Conservation (phyloP, 129 eudicot genomes). For the Chrysanthemum seticuspe region DNA sequence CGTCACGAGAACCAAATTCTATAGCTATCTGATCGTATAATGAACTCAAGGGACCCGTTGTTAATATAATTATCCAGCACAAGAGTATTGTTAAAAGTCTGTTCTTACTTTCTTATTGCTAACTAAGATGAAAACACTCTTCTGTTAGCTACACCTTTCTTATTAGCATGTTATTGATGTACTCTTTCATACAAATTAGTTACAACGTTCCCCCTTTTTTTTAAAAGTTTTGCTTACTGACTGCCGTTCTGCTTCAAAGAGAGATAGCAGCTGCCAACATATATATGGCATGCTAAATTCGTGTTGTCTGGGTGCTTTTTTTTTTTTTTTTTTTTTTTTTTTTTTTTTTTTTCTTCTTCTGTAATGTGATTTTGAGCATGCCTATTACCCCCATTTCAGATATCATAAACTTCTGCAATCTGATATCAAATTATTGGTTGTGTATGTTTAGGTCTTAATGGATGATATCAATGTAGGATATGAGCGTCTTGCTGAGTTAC, state of each 20-base stretch:
- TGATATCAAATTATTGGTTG: not conserved
- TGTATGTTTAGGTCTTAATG: conserved; percentile 64
- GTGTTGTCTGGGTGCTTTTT: not conserved
- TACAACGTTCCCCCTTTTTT: not conserved
- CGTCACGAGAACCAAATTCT: not conserved
- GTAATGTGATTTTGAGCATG: conserved; percentile 4
- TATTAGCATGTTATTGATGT: not conserved
- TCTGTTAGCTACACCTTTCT: too few relatives aligned
- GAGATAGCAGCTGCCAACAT: not conserved
- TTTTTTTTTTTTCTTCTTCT: not conserved
- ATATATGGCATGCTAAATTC: conserved; percentile 4
- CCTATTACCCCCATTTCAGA: not conserved
- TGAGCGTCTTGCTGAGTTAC: conserved; percentile 94
- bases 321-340: not conserved
- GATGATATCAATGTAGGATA: conserved; percentile 94
- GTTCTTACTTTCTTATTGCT: too few relatives aligned
- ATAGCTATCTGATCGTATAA: not conserved
- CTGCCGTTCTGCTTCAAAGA: too few relatives aligned
- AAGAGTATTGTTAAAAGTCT: too few relatives aligned
- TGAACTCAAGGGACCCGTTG: conserved; percentile 14
- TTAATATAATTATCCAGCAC: too few relatives aligned
- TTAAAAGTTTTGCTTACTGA: not conserved
- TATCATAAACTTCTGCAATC: not conserved
- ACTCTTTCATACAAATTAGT: not conserved
- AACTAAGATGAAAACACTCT: too few relatives aligned